These are phyloP conservation scores for Linderniella brevidens DNA, from an alignment of 257 asterid genomes.

Conservation along the genomic window DNA sequence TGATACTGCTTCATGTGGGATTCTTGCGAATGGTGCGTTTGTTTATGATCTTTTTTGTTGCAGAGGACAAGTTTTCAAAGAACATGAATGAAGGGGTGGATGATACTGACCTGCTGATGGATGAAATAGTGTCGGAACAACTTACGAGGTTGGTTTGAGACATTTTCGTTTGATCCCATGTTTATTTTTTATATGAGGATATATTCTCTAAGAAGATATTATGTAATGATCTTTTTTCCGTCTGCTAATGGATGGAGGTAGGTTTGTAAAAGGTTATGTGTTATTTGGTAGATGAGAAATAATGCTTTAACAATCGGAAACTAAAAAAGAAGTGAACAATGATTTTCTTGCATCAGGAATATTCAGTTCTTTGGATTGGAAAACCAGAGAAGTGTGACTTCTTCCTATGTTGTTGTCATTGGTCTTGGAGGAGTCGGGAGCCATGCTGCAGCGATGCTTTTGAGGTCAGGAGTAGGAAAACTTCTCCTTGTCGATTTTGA, in stretches of 20 bases:
- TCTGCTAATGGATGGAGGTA: too few species aligned
- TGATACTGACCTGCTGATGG: conserved; percentile 40
- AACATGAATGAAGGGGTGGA: conserved; percentile 12
- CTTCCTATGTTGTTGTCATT: conserved; percentile 79
- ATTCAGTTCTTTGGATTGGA: conserved; percentile 89
- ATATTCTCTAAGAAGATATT: too few species aligned
- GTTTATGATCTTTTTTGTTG: conserved; percentile 9
- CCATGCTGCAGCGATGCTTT: conserved; percentile 97
- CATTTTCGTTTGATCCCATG: too few species aligned
- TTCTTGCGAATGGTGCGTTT: conserved; percentile 1
- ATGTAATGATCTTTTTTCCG: too few species aligned
- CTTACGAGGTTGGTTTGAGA: conserved; percentile 49
- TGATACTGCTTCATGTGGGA: conserved; percentile 3
- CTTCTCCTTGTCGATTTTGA: conserved; percentile 94
- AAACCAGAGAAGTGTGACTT: conserved; percentile 58
- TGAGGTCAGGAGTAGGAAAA: conserved; percentile 85
- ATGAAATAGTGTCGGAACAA: conserved; percentile 92
- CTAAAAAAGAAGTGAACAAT: neutral
- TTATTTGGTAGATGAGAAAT: too few species aligned
- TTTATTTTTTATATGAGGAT: too few species aligned
- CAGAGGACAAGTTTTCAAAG: conserved; percentile 17
- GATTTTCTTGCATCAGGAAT: conserved; percentile 34
- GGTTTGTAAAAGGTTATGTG: too few species aligned
- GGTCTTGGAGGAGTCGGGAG: conserved; percentile 99
- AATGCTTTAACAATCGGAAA: neutral